Evolutionary conservation across 75 land plant species (phyloP), one percentile per base, ranked within the genome.

Genomic region (Cryptomeria japonica): DNA sequence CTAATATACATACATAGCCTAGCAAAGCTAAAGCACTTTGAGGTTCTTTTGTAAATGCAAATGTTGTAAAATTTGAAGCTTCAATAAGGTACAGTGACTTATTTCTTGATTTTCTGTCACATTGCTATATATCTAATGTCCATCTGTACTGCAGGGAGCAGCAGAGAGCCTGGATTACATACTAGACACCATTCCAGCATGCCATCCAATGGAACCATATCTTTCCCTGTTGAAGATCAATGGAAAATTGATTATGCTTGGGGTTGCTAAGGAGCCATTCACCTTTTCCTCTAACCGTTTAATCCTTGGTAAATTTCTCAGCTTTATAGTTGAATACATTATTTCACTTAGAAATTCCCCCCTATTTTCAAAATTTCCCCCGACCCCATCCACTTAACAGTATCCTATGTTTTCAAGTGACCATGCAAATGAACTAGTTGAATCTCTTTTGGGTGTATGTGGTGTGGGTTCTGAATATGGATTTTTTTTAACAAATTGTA

Each of bases 151-250:
- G 93, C 91, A 90, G 86, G 90, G 86, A 25, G 89, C 91, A 3
- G 91, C 87, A 14, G 93, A 94, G 83, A 84, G 85, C 56, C 8
- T 84, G 18, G 98, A 96, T 84, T 95, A 91, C 82, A 93, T 96
- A 51, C 72, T 96, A 55, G 95, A 96, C 87, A 96, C 96, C 14
- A 91, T 95, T 37, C 98, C 98, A 18, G 94, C 89, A 14, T 28
- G 58, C 19, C 98, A 96, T 86, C 93, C 95, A 8, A 28, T 84
- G 85, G 53, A 46, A 84, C 85, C 51, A 49, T 49, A 49, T 49
- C 10, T 49, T 49, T 49, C 51, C 51, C 51, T 49, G 51, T 49
- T 49, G 41, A 94, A 92, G 80, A 85, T 94, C 25, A 92, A 95
- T 61, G 98, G 98, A 22, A 94, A 92, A 90, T 53, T 94, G 39